Evolutionary conservation across 75 land plant genomes (phyloP).

Genomic region (Cupressus sempervirens): DNA sequence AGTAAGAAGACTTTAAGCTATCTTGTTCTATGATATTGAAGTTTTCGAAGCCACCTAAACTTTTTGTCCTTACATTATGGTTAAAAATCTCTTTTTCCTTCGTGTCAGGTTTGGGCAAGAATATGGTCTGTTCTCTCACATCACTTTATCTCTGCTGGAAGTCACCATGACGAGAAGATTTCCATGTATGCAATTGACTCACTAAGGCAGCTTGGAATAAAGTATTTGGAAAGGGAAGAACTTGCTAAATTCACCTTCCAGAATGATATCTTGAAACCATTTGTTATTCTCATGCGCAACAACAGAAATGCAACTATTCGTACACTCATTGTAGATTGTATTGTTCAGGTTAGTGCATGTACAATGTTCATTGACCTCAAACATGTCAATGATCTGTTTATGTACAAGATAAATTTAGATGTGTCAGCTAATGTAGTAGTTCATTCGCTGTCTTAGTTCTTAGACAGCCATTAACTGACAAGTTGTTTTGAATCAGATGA

Average conservation of each 20-base stretch:
- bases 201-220: constrained; percentile 90
- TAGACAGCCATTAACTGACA: constrained; percentile 5
- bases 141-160: constrained; percentile 92
- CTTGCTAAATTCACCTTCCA: constrained; percentile 93
- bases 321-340: constrained; percentile 91
- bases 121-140: constrained; percentile 89
- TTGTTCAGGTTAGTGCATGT: constrained; percentile 67
- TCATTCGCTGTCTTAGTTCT: neutral
- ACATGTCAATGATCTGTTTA: neutral
- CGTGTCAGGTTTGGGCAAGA: constrained; percentile 87
- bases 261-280: constrained; percentile 96
- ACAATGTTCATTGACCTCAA: neutral
- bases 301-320: constrained; percentile 64
- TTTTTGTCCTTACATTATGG: neutral
- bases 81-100: neutral
- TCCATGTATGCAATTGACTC: constrained; percentile 99
- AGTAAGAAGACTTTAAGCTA: neutral
- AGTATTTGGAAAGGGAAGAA: constrained; percentile 91
- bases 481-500: constrained; percentile 57
- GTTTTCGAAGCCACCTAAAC: neutral
- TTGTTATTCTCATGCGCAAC: constrained; percentile 89
- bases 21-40: neutral
- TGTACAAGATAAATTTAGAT: neutral
- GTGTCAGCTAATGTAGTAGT: neutral
- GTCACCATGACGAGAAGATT: constrained; percentile 92